Evolutionary conservation across 345 rosid species (phyloP), one percentile per base, ranked within the genome.

Genomic region (Cardamine chenopodiifolia): DNA sequence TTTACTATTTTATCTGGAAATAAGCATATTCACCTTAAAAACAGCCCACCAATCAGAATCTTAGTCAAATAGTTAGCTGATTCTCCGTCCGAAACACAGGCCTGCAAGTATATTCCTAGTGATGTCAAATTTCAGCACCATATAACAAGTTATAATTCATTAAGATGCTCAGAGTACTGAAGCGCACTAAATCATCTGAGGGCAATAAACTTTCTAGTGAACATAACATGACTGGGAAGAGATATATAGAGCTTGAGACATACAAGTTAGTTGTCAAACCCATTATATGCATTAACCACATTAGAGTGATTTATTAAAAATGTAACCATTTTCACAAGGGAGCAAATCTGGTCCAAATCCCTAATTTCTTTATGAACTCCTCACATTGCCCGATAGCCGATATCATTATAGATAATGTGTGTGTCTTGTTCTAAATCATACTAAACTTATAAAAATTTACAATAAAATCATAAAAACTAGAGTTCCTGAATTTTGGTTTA

Each of bases 51-150:
- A 54, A 95, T 72, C 83, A 81, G 67, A 74, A 92, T 82, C 74
- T 78, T 92, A 14, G 98, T 90, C 89, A 92, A 84, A 76, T 85
- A 84, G 69, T 82, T 90, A 53, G 91, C 86, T 68, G 37, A 79
- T 76, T 89, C 93, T 71, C 98, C 99, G 71, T 90, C 94, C 28
- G 94, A 86, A 82, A 90, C 92, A 86, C 92, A 89, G 52, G 98
- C 90, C 99, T 95, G 92, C 68, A 82, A 55, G 64, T 63, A 83
- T 66, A 71, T 66, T 68, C 57, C 47, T 20, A 56, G 13, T 1
- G 25, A 52, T 64, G 45, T 66, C 63, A 77, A 49, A 59, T 40
- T 64, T 71, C 56, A 70, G 75, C 5, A 35, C 56, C 31, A 65
- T 26, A 40, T n/a, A 39, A 29, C 48, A 62, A 53, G 26, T 62